Base-by-base conservation (phyloP, 805 yeast genomes). In the Kazachstania viticola region DNA sequence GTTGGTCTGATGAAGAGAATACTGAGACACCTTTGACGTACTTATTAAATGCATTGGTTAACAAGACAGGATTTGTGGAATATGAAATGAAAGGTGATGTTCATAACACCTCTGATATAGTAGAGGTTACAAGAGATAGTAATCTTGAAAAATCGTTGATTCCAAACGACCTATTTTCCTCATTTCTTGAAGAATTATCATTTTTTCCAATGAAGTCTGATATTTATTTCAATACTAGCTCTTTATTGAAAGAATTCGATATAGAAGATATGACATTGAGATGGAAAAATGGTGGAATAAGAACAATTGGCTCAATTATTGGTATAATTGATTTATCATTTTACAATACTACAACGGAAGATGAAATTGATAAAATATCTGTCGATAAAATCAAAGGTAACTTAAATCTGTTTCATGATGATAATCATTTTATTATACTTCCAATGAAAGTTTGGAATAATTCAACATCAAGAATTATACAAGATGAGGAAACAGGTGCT, bases 361-460 rank as follows among this genome's bases (percentile, higher is more conserved):
- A 37, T 1, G 37, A 42, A 11, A n/a, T n/a, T n/a, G 39, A 45
- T 13, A 38, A 37, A 6, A 26, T 67, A 2, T 35, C 44, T 2
- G 64, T 68, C 2, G 40, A 50, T 4, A 46, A 54, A 12, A 52
- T 69, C 1, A 58, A 60, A 34, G 76, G 76, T 5, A 32, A 44
- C 4, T 58, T 69, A 9, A 51, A 54, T 25, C 45, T 73, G 23
- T 58, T 44, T 30, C 65, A 66, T 37, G 42, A 60, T 5, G 61
- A 47, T 3, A 39, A 35, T 12, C 58, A 56, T 33, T 71, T 73
- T 46, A 65, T 69, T 5, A 54, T 60, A n/a, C 46, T 71, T 11
- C 57, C 60, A 4, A 44, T 68, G 42, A 45, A 46, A 8, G 61
- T 60, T 5, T 73, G 78, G 78, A 56, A 57, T 16, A 39, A 42